Base-by-base conservation (phyloP, 1,284 basidiomycete genomes). In the Chalciporus piperatoides region DNA sequence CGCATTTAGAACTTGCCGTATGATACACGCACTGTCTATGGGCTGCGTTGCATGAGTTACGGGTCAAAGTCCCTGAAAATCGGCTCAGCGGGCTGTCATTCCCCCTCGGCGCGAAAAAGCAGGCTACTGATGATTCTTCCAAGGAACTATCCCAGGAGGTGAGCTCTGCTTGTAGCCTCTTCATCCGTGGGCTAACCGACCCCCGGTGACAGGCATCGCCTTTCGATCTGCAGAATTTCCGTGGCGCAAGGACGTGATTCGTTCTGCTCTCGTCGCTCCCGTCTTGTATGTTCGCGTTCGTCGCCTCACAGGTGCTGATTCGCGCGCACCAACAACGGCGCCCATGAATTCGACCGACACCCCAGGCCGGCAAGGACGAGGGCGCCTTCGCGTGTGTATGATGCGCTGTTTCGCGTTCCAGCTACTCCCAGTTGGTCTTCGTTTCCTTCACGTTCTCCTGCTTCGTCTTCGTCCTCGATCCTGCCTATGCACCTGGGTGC, bases 21-120 rank as follows among this genome's bases (percentile, higher is more conserved):
- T 77, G 87, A 38, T 77, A 87, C 56, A 84, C 80, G 1, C 69
- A 77, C 10, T 72, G 71, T 8, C 53, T 84, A 14, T 86, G 82
- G 82, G 70, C 71, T 6, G 68, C 71, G 44, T 70, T 84, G 43
- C 72, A 81, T 53, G 78, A 80, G 33, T 52, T 72, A 41, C 71
- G 69, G 8, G 65, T 77, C 25, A 77, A 75, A 53, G 60, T 76
- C 1, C 75, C 77, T 1, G 68, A 74, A 8, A 70, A 66, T 23
- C 64, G 77, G 49, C 81, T 78, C 14, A 65, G 74, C 2, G 72
- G 69, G 5, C 48, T 71, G 28, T 52, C 59, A 19, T 48, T 55
- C 15, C 59, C 53, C 9, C 44, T 44, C 3, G 38, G 46, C 14
- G 46, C 37, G 2, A 27, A 37, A 2, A 21, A 36, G 21, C 60